Conservation (phyloP, 192 early-diverging fungal species). For the Helicostylum pulchrum region DNA sequence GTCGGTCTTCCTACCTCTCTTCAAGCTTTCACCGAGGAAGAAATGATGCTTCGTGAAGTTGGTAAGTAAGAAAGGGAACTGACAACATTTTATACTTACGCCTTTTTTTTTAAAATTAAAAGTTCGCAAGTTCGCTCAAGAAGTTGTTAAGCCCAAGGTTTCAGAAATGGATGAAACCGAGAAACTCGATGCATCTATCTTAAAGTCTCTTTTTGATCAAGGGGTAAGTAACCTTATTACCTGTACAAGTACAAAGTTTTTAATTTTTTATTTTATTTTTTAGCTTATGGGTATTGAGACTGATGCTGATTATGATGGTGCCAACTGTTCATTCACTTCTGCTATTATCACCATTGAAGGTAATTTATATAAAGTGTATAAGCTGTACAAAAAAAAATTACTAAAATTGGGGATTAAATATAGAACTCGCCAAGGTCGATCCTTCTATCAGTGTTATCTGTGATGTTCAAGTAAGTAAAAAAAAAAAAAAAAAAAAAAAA, state of each 20-base stretch:
- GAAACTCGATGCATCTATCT: slow-evolving; percentile 69
- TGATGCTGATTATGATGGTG: slow-evolving; percentile 71
- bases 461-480: slow-evolving; percentile 71
- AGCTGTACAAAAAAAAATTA: background rate
- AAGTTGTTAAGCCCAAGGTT: slow-evolving; percentile 82
- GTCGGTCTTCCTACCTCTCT: slow-evolving; percentile 56
- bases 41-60: slow-evolving; percentile 77
- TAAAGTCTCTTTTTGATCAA: slow-evolving; percentile 85
- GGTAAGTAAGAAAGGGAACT: slow-evolving; percentile 38
- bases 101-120: background rate
- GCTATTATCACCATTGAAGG: slow-evolving; percentile 84
- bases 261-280: background rate
- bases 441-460: slow-evolving; percentile 87
- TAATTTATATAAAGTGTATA: slow-evolving; percentile 12
- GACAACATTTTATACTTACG: background rate
- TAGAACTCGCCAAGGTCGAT: slow-evolving; percentile 93
- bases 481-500: background rate
- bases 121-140: slow-evolving; percentile 83
- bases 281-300: slow-evolving; percentile 96
- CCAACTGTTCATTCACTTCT: slow-evolving; percentile 77
- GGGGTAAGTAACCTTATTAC: slow-evolving; percentile 56
- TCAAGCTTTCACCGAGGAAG: slow-evolving; percentile 83
- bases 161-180: slow-evolving; percentile 91
- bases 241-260: background rate
- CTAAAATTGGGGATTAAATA: background rate